Percentiles rank a stretch among this genome's conserved stretches.
Evolutionary conservation across 169 alveolate species (phyloP).

Genomic region (Cyclospora cayetanensis): DNA sequence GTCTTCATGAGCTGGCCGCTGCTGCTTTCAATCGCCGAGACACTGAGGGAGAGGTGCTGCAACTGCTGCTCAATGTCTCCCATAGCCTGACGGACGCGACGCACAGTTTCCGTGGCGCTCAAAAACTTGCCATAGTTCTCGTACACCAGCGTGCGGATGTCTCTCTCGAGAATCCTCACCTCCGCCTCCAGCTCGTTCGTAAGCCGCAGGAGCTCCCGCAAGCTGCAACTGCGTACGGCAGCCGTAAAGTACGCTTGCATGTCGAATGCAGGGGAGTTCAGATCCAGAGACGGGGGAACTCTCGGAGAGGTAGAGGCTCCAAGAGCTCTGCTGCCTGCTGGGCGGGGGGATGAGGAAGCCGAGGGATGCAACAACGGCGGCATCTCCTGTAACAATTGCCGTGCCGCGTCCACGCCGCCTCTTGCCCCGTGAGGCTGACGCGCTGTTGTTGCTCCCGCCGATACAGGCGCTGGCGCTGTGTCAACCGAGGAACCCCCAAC

Average conservation of each 20-base stretch:
- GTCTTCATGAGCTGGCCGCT: slow-evolving; percentile 28
- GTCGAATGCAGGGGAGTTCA: slow-evolving; percentile 29
- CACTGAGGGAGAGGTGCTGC: slow-evolving; percentile 52
- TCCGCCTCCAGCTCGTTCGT: slow-evolving; percentile 70
- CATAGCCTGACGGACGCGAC: slow-evolving; percentile 78
- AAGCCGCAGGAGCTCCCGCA: slow-evolving; percentile 56
- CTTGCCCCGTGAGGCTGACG: background rate
- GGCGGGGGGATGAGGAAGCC: background rate
- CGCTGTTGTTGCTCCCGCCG: background rate
- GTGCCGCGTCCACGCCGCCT: background rate
- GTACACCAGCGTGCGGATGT: slow-evolving; percentile 88
- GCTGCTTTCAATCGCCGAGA: slow-evolving; percentile 48
- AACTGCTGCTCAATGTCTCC: slow-evolving; percentile 73
- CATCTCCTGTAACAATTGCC: background rate
- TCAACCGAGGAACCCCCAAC: background rate
- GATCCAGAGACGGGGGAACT: background rate
- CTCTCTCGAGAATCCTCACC: slow-evolving; percentile 81
- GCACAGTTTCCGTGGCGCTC: slow-evolving; percentile 87
- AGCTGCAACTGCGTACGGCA: slow-evolving; percentile 30
- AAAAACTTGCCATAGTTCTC: slow-evolving; percentile 90
- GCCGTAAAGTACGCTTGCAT: slow-evolving; percentile 66
- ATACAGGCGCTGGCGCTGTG: background rate
- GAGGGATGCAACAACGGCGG: slow-evolving; percentile 1
- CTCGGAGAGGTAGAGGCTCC: background rate
- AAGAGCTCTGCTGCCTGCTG: no score